Evolutionary conservation across 345 rosid genomes (phyloP), one percentile per base, ranked within the genome.

Genomic region (Eucalyptus erythrocorys): DNA sequence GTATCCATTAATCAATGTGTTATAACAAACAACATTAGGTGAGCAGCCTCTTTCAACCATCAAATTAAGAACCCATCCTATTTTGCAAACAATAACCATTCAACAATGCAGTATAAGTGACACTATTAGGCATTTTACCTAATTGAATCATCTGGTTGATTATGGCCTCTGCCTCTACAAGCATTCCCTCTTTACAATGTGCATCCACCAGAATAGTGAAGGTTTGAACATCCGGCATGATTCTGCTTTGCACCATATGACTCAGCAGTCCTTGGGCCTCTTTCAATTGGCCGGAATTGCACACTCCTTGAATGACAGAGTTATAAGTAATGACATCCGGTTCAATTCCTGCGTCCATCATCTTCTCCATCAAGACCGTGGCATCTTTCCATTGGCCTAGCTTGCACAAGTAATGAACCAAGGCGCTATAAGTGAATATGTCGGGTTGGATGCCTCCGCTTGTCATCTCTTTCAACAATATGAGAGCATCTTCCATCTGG

Each of bases 301-400:
- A 90, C 88, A 89, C 85, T 32, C 90, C 91, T 48, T 85, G 88
- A 59, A 90, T 87, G 87, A 87, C 76, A 14, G 3, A n/a, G n/a
- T n/a, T n/a, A n/a, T n/a, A n/a, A n/a, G n/a, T n/a, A n/a, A n/a
- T n/a, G n/a, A n/a, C n/a, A n/a, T n/a, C n/a, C n/a, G n/a, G n/a
- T n/a, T n/a, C n/a, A n/a, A n/a, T n/a, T n/a, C n/a, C n/a, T n/a
- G n/a, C n/a, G n/a, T n/a, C n/a, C n/a, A n/a, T n/a, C n/a, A n/a
- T n/a, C n/a, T n/a, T n/a, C n/a, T n/a, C n/a, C n/a, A n/a, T n/a
- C n/a, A n/a, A n/a, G n/a, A n/a, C n/a, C n/a, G n/a, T n/a, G n/a
- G n/a, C n/a, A n/a, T n/a, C n/a, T n/a, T n/a, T n/a, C n/a, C n/a
- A n/a, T n/a, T n/a, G n/a, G n/a, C n/a, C n/a, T n/a, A n/a, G n/a